Percentiles rank a stretch among this genome's conserved stretches.
phyloP scores from a whole-genome alignment of 352 stramenopile species.

The Phytopythium ostracodes region DNA sequence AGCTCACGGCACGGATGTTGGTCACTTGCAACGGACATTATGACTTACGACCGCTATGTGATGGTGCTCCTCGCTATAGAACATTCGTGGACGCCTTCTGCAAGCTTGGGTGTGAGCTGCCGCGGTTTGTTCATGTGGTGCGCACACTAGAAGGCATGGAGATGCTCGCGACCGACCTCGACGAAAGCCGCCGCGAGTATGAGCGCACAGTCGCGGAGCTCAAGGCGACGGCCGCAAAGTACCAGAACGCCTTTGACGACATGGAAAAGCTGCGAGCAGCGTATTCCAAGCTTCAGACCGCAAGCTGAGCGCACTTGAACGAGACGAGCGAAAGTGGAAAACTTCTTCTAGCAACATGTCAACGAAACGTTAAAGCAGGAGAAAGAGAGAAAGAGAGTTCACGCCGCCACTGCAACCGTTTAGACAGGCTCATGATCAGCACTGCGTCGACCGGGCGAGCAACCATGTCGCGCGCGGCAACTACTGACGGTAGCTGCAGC shows the following conservation, averaged over 20 bases:
- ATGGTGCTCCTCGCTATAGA: conserved; percentile 6
- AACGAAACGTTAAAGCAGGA: neutral
- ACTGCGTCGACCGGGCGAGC: too few relatives aligned
- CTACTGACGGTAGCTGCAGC: conserved; percentile 46
- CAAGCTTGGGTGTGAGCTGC: conserved; percentile 39
- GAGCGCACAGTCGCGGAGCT: conserved; percentile 17
- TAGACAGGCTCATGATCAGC: too few relatives aligned
- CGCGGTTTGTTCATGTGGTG: conserved; percentile 24
- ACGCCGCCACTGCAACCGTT: too few relatives aligned
- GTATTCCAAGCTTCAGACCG: conserved; percentile 22
- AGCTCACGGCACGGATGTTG: neutral
- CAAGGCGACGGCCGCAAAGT: conserved; percentile 20
- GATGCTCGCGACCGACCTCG: conserved; percentile 10
- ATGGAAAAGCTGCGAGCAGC: conserved; percentile 20
- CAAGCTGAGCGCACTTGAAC: neutral
- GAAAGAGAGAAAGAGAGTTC: too few relatives aligned
- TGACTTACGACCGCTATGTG: neutral
- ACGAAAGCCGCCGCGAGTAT: conserved; percentile 17
- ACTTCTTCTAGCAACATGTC: neutral
- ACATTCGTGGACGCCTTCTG: conserved; percentile 50
- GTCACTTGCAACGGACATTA: neutral
- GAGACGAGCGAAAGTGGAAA: neutral
- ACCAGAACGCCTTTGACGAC: conserved; percentile 22
- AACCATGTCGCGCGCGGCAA: neutral
- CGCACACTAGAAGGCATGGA: conserved; percentile 14